A percentile compares a stretch with the other conserved stretches of the same genome.
phyloP scores from a whole-genome alignment of 257 asterid genomes.

The Nicotiana knightiana region DNA sequence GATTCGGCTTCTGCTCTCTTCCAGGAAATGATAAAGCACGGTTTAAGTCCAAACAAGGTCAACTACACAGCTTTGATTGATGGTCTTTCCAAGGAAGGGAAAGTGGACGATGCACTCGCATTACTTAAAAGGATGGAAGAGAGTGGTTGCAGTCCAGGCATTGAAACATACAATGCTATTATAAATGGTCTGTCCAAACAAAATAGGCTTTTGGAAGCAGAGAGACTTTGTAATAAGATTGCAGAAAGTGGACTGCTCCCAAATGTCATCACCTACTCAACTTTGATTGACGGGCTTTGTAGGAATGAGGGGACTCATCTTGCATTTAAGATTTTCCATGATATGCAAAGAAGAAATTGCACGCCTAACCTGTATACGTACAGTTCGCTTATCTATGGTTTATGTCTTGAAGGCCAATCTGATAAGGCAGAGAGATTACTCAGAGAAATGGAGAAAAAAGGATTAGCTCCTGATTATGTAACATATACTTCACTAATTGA shows the following conservation, averaged over 20 bases:
- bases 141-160: slow-evolving; percentile 45
- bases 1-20: slow-evolving; percentile 55
- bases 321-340: slow-evolving; percentile 66
- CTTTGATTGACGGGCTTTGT: slow-evolving; percentile 77
- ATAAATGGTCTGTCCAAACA: slow-evolving; percentile 59
- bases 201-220: slow-evolving; percentile 56
- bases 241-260: slow-evolving; percentile 55
- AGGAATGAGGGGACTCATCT: slow-evolving; percentile 47
- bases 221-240: slow-evolving; percentile 46
- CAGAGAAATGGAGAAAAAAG: slow-evolving; percentile 51
- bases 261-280: slow-evolving; percentile 72
- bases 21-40: slow-evolving; percentile 63
- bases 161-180: slow-evolving; percentile 67
- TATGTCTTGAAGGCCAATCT: slow-evolving; percentile 62
- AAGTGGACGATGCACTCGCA: slow-evolving; percentile 57
- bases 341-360: slow-evolving; percentile 63
- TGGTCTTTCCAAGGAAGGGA: slow-evolving; percentile 74
- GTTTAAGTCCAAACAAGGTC: slow-evolving; percentile 68
- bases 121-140: slow-evolving; percentile 50
- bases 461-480: slow-evolving; percentile 64
- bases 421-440: slow-evolving; percentile 59
- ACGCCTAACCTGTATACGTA: slow-evolving; percentile 75
- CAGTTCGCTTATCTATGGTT: slow-evolving; percentile 67
- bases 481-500: slow-evolving; percentile 72
- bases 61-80: slow-evolving; percentile 64